Evolutionary conservation across 768 basidiomycete species (phyloP), one percentile per base, ranked within the genome.

Genomic region (Suillus spraguei): DNA sequence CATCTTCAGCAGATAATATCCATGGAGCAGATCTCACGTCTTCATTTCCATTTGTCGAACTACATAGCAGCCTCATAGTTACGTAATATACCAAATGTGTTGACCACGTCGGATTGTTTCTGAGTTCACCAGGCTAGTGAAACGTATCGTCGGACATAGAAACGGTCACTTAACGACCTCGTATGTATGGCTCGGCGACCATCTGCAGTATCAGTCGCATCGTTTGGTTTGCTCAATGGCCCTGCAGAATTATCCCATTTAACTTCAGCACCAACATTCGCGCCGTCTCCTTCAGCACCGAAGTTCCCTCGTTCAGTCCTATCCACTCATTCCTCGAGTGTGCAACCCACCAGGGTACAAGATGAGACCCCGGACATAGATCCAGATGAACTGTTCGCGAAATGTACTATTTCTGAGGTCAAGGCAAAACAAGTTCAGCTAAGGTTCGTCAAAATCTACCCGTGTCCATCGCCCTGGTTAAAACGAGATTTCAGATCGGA

Each of bases 361-460:
- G 62, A 63, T 67, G 70, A 60, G 62, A 62, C 36, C 49, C 24
- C 65, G 62, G 71, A 76, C 66, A 61, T 87, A 59, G 83, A 87
- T 65, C 87, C 92, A 0, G 92, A 94, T 72, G 88, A 91, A 55
- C 73, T 94, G 55, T 94, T 94, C 74, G 77, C 84, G 46, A 87
- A 83, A 71, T 80, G 84, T 70, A 85, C 90, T n/a, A 82, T 95
- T 42, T 66, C 84, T 0, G 91, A 94, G 71, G 87, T 93, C 41
- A 90, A 82, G 72, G 73, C 77, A 39, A 81, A 86, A 42, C 88
- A 92, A 69, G 81, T 85, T n/a, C 85, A 86, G 39, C 76, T 94
- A 59, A 84, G 87, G 93, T 91, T 59, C 68, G 70, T 69, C 24
- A 47, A 63, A 9, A n/a, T 46, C 32, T 22, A 61, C 55, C 60